Conservation (phyloP, 169 alveolate species). For the Eimeria acervulina region DNA sequence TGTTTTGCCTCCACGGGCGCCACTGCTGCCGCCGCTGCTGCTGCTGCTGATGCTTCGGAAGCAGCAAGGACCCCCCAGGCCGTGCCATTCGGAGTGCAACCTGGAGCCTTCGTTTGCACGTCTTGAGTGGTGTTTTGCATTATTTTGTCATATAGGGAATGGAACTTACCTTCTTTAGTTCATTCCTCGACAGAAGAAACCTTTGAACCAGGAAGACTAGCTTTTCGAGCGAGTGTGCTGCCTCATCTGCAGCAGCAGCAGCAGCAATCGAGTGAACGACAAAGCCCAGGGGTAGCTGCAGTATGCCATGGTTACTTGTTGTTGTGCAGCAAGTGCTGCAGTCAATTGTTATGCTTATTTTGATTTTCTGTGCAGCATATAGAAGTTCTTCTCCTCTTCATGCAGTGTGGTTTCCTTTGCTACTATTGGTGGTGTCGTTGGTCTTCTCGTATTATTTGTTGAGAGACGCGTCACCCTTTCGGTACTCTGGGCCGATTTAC, state of each 20-base stretch:
- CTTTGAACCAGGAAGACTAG: neutral
- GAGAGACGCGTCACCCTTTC: conserved; percentile 9
- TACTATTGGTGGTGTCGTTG: neutral
- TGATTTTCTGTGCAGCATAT: conserved; percentile 25
- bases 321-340: conserved; percentile 56
- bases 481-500: neutral
- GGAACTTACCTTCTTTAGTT: neutral
- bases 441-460: conserved; percentile 2
- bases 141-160: neutral
- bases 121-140: neutral
- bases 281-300: conserved; percentile 39
- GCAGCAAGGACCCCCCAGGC: conserved; percentile 57
- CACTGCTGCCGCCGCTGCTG: conserved; percentile 55
- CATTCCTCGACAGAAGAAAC: neutral
- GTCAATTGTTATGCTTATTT: conserved; percentile 34
- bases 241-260: conserved; percentile 44
- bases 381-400: neutral
- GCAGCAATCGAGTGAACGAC: conserved; percentile 66
- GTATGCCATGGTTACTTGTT: conserved; percentile 38
- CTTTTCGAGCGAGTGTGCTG: conserved; percentile 50
- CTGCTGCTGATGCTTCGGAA: conserved; percentile 61
- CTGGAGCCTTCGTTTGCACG: neutral
- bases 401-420: conserved; percentile 5
- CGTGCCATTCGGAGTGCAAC: conserved; percentile 4
- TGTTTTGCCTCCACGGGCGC: conserved; percentile 19